Evolutionary conservation across 2,329 filamentous ascomycete genomes (phyloP).

Genomic region (Davidsoniella neocaledoniae): DNA sequence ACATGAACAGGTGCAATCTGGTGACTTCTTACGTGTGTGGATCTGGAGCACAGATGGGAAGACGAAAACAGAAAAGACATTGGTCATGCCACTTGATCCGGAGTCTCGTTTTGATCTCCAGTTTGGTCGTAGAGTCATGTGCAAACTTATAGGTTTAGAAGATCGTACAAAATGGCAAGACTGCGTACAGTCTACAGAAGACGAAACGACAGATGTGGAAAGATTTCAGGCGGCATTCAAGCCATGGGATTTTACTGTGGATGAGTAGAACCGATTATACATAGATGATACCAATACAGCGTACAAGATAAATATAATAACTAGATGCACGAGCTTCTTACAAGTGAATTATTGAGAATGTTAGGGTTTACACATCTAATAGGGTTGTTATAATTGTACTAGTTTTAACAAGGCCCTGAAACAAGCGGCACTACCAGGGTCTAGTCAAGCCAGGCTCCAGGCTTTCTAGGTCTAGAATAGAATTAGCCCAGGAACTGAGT

Average conservation of each 20-base stretch:
- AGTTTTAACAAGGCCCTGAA: too few relatives aligned
- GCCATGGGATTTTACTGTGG: conserved; percentile 64
- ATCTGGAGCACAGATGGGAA: conserved; percentile 44
- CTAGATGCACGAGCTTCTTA: neutral
- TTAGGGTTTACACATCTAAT: neutral
- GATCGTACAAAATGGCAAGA: conserved; percentile 70
- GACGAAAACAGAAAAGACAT: conserved; percentile 29
- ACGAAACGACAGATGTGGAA: conserved; percentile 64
- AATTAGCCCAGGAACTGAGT: too few relatives aligned
- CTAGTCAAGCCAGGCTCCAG: neutral
- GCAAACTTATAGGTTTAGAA: conserved; percentile 71
- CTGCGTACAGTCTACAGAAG: conserved; percentile 56
- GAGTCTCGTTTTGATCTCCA: conserved; percentile 74
- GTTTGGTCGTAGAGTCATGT: conserved; percentile 74
- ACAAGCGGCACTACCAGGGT: too few relatives aligned
- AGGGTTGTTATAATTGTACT: too few relatives aligned
- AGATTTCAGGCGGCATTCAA: conserved; percentile 71
- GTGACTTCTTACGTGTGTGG: conserved; percentile 69
- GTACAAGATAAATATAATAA: neutral
- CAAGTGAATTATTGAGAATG: neutral
- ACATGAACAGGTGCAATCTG: conserved; percentile 28
- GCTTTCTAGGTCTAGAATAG: too few relatives aligned
- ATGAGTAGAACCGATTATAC: neutral
- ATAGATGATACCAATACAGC: neutral
- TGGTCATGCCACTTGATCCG: conserved; percentile 57